These are phyloP conservation scores for Geotrichum histeridarum DNA, from an alignment of 1,139 yeast species.

Conservation along the genomic window DNA sequence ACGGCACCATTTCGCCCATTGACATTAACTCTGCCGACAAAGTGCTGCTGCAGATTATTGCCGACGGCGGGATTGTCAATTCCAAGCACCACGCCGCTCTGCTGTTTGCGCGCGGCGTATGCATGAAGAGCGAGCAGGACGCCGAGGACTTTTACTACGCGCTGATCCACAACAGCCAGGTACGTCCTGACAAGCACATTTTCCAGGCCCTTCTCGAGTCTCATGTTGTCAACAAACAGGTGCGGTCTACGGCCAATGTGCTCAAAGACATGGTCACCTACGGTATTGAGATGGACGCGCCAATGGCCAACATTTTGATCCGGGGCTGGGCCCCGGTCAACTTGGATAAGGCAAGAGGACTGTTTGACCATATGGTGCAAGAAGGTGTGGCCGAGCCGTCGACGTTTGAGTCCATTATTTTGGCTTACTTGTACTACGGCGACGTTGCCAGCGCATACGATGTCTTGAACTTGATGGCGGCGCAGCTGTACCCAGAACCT, in stretches of 20 bases:
- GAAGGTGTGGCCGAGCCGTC: slow-evolving; percentile 37
- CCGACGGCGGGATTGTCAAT: slow-evolving; percentile 29
- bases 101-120: slow-evolving; percentile 41
- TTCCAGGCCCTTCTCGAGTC: slow-evolving; percentile 42
- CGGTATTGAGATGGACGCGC: slow-evolving; percentile 36
- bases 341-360: slow-evolving; percentile 32
- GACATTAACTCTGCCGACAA: slow-evolving; percentile 38
- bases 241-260: slow-evolving; percentile 33
- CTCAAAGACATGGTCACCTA: slow-evolving; percentile 37
- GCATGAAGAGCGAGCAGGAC: slow-evolving; percentile 32
- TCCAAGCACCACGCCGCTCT: slow-evolving; percentile 41
- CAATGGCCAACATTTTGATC: slow-evolving; percentile 38
- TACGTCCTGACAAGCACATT: slow-evolving; percentile 38
- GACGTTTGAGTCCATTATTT: slow-evolving; percentile 37
- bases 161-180: slow-evolving; percentile 30
- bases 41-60: slow-evolving; percentile 35
- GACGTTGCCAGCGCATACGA: slow-evolving; percentile 29
- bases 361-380: slow-evolving; percentile 33
- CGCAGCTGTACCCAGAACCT: slow-evolving; percentile 32
- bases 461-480: slow-evolving; percentile 30
- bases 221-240: slow-evolving; percentile 35
- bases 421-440: slow-evolving; percentile 34
- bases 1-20: slow-evolving; percentile 35
- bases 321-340: slow-evolving; percentile 39
- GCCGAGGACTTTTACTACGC: slow-evolving; percentile 37